Evolutionary conservation across 169 alveolate species (phyloP).

Genomic region (Cystoisospora suis): DNA sequence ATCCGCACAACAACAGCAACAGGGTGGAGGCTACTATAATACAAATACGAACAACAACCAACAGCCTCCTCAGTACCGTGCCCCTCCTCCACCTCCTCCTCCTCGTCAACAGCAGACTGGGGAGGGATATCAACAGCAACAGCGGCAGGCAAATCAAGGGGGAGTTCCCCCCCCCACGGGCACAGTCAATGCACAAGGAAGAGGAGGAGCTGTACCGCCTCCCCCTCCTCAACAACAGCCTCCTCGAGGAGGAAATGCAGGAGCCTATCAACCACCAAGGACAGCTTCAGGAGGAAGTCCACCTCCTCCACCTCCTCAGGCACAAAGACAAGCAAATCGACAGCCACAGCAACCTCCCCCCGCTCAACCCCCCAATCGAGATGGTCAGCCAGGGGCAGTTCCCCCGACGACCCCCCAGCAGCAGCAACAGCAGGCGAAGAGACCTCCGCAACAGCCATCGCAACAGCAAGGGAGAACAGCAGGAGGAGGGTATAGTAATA

Average conservation of each 20-base stretch:
- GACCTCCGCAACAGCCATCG: not conserved
- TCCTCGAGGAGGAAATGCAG: not conserved
- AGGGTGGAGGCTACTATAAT: too few species aligned
- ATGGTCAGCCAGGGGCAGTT: not conserved
- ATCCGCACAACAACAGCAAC: too few species aligned
- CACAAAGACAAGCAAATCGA: not conserved
- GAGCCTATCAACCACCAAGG: not conserved
- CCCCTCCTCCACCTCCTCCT: not conserved
- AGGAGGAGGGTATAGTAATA: too few species aligned
- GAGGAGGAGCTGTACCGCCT: not conserved
- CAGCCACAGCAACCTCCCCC: not conserved
- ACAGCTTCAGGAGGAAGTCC: too few species aligned
- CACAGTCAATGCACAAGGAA: not conserved
- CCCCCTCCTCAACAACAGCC: not conserved
- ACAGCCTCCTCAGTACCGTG: too few species aligned
- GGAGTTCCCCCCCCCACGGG: not conserved
- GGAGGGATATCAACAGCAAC: not conserved
- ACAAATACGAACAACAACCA: too few species aligned
- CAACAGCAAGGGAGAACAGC: not conserved
- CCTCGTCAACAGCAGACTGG: not conserved
- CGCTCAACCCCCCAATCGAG: not conserved
- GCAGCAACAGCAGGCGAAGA: slow-evolving; percentile 5
- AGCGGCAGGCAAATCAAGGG: not conserved
- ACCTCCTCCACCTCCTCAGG: too few species aligned
- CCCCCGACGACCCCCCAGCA: not conserved